A percentile compares a stretch with the other conserved stretches of the same genome.
Conservation (phyloP, 2,329 filamentous ascomycete genomes). For the Alternaria arbusti region DNA sequence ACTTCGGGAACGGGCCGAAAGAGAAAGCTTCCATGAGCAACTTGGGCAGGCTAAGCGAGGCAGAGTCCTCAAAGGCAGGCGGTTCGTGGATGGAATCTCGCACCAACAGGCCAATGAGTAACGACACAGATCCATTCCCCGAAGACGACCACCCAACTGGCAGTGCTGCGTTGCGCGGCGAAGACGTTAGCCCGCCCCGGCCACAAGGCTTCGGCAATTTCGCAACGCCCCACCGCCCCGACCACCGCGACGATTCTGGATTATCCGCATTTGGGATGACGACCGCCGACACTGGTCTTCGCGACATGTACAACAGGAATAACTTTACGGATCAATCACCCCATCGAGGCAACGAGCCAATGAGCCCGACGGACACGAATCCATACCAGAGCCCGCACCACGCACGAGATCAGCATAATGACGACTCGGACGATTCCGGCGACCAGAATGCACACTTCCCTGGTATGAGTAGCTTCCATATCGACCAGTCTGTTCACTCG, state of each 20-base stretch:
- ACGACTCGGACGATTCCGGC: slow-evolving; percentile 63
- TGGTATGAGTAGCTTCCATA: slow-evolving; percentile 61
- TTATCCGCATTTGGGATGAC: slow-evolving; percentile 68
- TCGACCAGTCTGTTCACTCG: slow-evolving; percentile 51
- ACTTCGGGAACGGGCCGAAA: slow-evolving; percentile 59
- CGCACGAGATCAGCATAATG: slow-evolving; percentile 70
- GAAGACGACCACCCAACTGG: slow-evolving; percentile 71
- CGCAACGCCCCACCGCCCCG: slow-evolving; percentile 53
- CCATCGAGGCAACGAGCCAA: slow-evolving; percentile 67
- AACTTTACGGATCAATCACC: slow-evolving; percentile 64
- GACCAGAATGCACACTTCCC: slow-evolving; percentile 59
- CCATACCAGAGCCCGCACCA: slow-evolving; percentile 91
- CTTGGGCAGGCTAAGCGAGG: slow-evolving; percentile 61
- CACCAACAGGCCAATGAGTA: slow-evolving; percentile 57
- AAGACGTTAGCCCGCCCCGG: slow-evolving; percentile 68
- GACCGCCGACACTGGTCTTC: slow-evolving; percentile 62
- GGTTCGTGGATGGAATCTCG: slow-evolving; percentile 60
- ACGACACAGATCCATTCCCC: slow-evolving; percentile 76
- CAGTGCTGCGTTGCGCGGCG: slow-evolving; percentile 76
- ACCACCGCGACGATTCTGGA: slow-evolving; percentile 63
- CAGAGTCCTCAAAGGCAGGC: slow-evolving; percentile 54
- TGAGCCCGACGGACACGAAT: slow-evolving; percentile 94
- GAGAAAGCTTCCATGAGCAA: slow-evolving; percentile 62
- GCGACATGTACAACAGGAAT: slow-evolving; percentile 64
- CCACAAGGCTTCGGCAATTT: slow-evolving; percentile 54